These are phyloP conservation scores for Phytophthora fragariaefolia DNA, from an alignment of 352 stramenopile genomes.

Conservation along the genomic window DNA sequence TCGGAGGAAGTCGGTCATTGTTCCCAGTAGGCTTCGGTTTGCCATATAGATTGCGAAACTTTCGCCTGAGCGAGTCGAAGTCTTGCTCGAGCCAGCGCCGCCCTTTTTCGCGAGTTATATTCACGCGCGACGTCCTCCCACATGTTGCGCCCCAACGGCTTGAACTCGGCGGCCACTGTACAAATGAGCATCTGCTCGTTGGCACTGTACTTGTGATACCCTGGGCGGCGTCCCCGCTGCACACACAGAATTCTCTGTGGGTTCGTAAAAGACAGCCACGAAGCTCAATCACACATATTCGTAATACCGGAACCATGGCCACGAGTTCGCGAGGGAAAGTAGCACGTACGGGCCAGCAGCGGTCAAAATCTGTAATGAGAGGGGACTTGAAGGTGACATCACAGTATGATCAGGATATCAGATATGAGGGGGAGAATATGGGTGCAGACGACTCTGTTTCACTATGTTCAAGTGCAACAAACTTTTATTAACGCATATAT, in stretches of 20 bases:
- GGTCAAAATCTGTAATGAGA: not conserved
- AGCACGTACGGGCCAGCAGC: not conserved
- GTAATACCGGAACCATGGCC: not conserved
- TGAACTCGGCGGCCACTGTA: not conserved
- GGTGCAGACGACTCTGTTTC: not conserved
- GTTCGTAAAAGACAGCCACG: too few relatives aligned
- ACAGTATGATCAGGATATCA: not conserved
- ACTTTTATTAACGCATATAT: not conserved
- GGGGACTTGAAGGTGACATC: not conserved
- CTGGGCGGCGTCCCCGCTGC: not conserved
- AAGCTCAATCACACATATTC: too few relatives aligned
- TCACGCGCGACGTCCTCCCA: not conserved
- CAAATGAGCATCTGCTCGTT: not conserved
- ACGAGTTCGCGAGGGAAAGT: not conserved
- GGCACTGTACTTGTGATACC: not conserved
- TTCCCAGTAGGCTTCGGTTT: not conserved
- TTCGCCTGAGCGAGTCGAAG: not conserved
- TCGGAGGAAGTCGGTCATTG: too few relatives aligned
- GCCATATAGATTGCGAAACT: not conserved
- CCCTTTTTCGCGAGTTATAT: not conserved
- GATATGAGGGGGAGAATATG: not conserved
- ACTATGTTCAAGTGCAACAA: not conserved
- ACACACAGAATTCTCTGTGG: too few relatives aligned
- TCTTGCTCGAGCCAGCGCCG: not conserved
- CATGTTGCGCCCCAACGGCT: not conserved